Evolutionary conservation across 805 yeast genomes (phyloP).

Genomic region (Grigorovia transvaalensis): DNA sequence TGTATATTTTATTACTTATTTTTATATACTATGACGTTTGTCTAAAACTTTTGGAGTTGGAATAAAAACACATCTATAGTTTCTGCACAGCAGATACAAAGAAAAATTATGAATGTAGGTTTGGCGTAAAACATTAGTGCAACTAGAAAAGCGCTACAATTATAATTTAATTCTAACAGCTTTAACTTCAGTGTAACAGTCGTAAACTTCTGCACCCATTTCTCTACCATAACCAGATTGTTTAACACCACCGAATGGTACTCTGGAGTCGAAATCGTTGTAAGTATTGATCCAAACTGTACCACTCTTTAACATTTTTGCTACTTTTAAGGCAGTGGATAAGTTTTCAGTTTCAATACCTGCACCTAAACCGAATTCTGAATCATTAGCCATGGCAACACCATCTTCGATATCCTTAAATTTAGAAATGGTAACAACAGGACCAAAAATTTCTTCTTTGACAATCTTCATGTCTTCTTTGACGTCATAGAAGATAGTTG

Average conservation of each 20-base stretch:
- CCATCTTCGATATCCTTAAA: constrained; percentile 61
- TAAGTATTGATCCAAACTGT: constrained; percentile 75
- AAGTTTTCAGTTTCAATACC: constrained; percentile 62
- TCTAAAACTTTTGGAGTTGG: background rate
- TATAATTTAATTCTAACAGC: constrained; percentile 52
- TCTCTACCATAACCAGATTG: constrained; percentile 80
- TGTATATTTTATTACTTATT: too few species aligned
- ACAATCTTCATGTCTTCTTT: constrained; percentile 51
- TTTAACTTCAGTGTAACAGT: constrained; percentile 64
- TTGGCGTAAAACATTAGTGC: too few species aligned
- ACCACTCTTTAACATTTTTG: constrained; percentile 61
- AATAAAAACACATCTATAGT: background rate
- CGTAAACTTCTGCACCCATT: constrained; percentile 73
- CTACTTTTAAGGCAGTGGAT: constrained; percentile 51
- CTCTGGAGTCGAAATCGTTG: constrained; percentile 63
- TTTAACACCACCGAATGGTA: constrained; percentile 77
- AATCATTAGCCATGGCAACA: constrained; percentile 53
- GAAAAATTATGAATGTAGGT: background rate
- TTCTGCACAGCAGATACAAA: background rate
- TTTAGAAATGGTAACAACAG: constrained; percentile 62
- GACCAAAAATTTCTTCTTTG: constrained; percentile 71
- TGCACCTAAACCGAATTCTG: constrained; percentile 72
- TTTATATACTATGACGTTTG: background rate
- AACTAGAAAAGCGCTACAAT: background rate
- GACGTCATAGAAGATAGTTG: constrained; percentile 66